Conservation (phyloP, 331 rosid species). For the Erythrophleum ivorense region DNA sequence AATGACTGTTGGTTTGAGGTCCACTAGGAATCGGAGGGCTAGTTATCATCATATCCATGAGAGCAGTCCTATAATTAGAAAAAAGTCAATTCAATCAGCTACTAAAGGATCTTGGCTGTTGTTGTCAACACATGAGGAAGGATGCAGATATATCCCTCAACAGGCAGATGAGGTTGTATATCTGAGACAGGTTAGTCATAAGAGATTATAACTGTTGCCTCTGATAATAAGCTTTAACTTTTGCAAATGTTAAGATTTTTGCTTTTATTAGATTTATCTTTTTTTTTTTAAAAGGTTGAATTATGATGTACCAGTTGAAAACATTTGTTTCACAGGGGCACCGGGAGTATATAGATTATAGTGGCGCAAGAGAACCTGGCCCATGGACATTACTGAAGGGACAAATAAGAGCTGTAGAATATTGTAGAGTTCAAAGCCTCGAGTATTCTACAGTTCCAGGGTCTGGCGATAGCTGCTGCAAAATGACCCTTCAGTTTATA, state of each 20-base stretch:
- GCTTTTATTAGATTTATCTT: background rate
- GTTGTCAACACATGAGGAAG: constrained; percentile 84
- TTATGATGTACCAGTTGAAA: constrained; percentile 31
- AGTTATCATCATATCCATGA: constrained; percentile 59
- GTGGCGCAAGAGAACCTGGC: constrained; percentile 66
- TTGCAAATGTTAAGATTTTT: background rate
- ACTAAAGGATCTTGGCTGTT: constrained; percentile 85
- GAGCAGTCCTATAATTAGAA: constrained; percentile 62
- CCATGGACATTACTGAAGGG: constrained; percentile 77
- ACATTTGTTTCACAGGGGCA: constrained; percentile 74
- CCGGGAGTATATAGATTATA: constrained; percentile 76
- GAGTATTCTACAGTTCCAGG: constrained; percentile 85
- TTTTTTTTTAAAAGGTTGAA: background rate
- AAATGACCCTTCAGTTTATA: constrained; percentile 78
- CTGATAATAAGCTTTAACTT: constrained; percentile 26
- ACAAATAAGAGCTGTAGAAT: constrained; percentile 76
- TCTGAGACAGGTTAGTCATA: constrained; percentile 81
- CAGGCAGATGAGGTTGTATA: constrained; percentile 92
- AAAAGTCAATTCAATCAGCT: constrained; percentile 61
- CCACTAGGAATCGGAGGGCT: constrained; percentile 80
- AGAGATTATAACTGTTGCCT: constrained; percentile 31
- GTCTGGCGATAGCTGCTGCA: constrained; percentile 99
- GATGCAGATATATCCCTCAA: constrained; percentile 94
- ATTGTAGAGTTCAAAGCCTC: constrained; percentile 70
- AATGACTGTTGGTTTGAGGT: constrained; percentile 80